Percentiles rank a stretch among this genome's conserved stretches.
Evolutionary conservation across 1,284 basidiomycete species (phyloP).

Genomic region (Crucibulum cyathiforme): DNA sequence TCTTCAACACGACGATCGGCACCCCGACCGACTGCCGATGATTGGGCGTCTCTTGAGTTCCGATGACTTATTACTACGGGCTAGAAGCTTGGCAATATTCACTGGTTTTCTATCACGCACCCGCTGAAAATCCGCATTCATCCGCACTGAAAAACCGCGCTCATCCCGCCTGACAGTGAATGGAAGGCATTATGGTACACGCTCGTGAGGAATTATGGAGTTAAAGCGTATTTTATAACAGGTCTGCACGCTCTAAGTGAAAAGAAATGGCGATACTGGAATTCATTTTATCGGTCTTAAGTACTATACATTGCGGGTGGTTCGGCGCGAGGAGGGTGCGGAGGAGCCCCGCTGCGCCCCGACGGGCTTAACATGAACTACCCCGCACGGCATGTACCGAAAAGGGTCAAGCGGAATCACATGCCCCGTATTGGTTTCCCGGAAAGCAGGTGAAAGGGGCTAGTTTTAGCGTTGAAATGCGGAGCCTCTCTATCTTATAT

Average conservation of each 20-base stretch:
- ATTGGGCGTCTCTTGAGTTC: too few species aligned
- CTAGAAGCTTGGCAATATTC: background rate
- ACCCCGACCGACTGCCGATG: background rate
- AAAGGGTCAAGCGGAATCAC: constrained; percentile 39
- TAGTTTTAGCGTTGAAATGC: constrained; percentile 15
- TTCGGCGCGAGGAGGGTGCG: constrained; percentile 1
- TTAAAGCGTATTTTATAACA: constrained; percentile 17
- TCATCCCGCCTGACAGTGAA: background rate
- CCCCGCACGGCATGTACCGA: constrained; percentile 30
- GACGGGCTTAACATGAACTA: constrained; percentile 29
- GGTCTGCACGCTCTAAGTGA: constrained; percentile 1
- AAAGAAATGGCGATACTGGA: constrained; percentile 3
- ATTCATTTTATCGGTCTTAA: background rate
- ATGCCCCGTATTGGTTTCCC: constrained; percentile 32
- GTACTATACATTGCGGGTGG: background rate
- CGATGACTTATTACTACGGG: background rate
- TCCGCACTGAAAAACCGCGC: constrained; percentile 4
- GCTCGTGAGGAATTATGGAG: constrained; percentile 8
- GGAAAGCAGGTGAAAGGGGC: constrained; percentile 19
- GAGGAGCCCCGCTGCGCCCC: constrained; percentile 36
- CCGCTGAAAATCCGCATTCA: constrained; percentile 29
- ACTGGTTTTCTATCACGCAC: constrained; percentile 1
- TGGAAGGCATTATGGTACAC: background rate
- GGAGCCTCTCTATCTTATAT: constrained; percentile 26
- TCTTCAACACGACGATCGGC: background rate